Evolutionary conservation across 768 basidiomycete genomes (phyloP).

Genomic region (Pleurotus djamor): DNA sequence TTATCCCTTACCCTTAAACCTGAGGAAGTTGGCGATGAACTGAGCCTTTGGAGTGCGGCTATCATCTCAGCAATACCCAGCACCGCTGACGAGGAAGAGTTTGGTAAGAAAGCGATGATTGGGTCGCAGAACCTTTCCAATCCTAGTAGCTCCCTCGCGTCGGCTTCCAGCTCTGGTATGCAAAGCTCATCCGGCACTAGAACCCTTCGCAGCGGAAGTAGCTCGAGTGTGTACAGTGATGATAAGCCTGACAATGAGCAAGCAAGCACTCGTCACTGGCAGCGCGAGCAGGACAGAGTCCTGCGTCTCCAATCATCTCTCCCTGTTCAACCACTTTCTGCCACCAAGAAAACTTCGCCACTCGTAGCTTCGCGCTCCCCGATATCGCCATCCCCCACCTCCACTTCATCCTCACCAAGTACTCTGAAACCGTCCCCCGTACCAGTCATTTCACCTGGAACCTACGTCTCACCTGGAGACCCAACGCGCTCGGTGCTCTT

Average conservation of each 20-base stretch:
- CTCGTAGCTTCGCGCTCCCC: not conserved
- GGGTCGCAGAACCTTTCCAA: constrained; percentile 6
- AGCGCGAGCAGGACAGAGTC: constrained; percentile 2
- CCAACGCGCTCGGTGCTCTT: constrained; percentile 13
- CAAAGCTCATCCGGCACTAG: not conserved
- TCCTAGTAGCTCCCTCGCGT: not conserved
- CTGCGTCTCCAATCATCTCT: not conserved
- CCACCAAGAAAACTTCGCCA: not conserved
- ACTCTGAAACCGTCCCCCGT: constrained; percentile 5
- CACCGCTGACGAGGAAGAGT: constrained; percentile 9
- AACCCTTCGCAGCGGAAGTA: not conserved
- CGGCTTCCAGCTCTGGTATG: not conserved
- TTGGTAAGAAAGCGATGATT: constrained; percentile 16
- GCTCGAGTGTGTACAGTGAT: not conserved
- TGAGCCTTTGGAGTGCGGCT: constrained; percentile 49
- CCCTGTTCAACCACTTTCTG: not conserved
- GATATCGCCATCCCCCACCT: not conserved
- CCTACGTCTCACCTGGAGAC: not conserved
- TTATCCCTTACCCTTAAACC: constrained; percentile 46
- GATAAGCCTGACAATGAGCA: not conserved
- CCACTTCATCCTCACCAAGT: not conserved
- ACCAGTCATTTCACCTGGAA: not conserved
- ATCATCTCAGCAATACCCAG: constrained; percentile 50
- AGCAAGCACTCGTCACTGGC: not conserved
- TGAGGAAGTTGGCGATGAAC: constrained; percentile 40